Evolutionary conservation across 2,329 filamentous ascomycete genomes (phyloP).

Genomic region (Colletotrichum limetticola): DNA sequence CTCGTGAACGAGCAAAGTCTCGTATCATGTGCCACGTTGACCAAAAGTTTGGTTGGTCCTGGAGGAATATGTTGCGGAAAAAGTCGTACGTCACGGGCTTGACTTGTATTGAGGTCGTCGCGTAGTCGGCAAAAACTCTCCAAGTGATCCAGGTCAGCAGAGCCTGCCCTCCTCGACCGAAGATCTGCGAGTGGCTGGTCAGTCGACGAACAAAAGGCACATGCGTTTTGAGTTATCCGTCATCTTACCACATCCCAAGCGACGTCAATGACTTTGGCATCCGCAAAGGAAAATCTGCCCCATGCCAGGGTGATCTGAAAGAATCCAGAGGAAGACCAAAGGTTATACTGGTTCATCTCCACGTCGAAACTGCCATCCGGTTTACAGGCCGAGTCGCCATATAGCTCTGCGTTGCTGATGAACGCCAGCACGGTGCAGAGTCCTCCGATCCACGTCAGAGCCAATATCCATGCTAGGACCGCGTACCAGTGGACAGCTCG

Average conservation of each 20-base stretch:
- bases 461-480: not conserved
- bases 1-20: slow-evolving; percentile 35
- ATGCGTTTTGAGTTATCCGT: not conserved
- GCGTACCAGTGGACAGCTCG: not conserved
- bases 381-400: slow-evolving; percentile 15
- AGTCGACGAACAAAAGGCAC: not conserved
- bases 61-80: slow-evolving; percentile 40
- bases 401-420: not conserved
- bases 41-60: slow-evolving; percentile 35
- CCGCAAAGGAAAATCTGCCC: slow-evolving; percentile 38
- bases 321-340: slow-evolving; percentile 37
- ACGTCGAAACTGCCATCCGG: slow-evolving; percentile 34
- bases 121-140: slow-evolving; percentile 41
- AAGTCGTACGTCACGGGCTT: slow-evolving; percentile 41
- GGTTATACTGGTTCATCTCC: slow-evolving; percentile 8
- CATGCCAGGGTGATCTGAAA: slow-evolving; percentile 36
- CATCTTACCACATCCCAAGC: slow-evolving; percentile 41
- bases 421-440: not conserved
- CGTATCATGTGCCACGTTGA: slow-evolving; percentile 35
- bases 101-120: slow-evolving; percentile 39
- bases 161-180: slow-evolving; percentile 42
- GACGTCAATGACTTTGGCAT: slow-evolving; percentile 43
- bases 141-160: slow-evolving; percentile 42
- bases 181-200: slow-evolving; percentile 34
- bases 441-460: not conserved